Conservation (phyloP, 345 rosid genomes). For the Populus ilicifolia region DNA sequence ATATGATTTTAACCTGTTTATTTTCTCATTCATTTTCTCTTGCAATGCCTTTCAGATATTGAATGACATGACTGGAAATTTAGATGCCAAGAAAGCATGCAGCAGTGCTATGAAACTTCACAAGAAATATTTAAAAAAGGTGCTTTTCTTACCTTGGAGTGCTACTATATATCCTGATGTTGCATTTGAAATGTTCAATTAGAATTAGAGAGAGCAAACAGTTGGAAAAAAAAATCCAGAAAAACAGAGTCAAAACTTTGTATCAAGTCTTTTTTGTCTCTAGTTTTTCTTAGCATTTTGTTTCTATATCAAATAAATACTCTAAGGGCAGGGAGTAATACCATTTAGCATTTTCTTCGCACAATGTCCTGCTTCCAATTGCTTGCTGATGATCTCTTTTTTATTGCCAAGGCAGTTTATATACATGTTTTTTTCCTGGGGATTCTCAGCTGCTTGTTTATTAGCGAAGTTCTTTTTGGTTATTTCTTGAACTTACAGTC, state of each 20-base stretch:
- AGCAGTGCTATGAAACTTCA: constrained; percentile 91
- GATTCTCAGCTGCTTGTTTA: background rate
- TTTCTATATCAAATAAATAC: background rate
- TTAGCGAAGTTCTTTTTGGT: background rate
- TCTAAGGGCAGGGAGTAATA: background rate
- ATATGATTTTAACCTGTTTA: background rate
- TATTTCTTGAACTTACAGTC: background rate
- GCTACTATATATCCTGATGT: background rate
- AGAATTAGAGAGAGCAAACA: background rate
- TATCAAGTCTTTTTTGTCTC: background rate
- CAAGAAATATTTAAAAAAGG: constrained; percentile 88
- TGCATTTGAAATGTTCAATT: background rate
- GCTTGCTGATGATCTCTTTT: background rate
- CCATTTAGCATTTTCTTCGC: background rate
- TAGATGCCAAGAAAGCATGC: constrained; percentile 94
- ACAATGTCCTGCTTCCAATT: background rate
- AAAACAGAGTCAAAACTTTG: background rate
- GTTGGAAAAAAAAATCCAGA: background rate
- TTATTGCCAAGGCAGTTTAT: background rate
- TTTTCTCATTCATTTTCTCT: background rate
- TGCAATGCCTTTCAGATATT: constrained; percentile 50
- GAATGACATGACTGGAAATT: constrained; percentile 83
- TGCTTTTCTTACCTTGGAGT: constrained; percentile 16
- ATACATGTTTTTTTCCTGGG: background rate
- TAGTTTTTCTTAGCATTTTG: background rate